Conservation (phyloP, 2,329 filamentous ascomycete genomes). For the Nemania diffusa region DNA sequence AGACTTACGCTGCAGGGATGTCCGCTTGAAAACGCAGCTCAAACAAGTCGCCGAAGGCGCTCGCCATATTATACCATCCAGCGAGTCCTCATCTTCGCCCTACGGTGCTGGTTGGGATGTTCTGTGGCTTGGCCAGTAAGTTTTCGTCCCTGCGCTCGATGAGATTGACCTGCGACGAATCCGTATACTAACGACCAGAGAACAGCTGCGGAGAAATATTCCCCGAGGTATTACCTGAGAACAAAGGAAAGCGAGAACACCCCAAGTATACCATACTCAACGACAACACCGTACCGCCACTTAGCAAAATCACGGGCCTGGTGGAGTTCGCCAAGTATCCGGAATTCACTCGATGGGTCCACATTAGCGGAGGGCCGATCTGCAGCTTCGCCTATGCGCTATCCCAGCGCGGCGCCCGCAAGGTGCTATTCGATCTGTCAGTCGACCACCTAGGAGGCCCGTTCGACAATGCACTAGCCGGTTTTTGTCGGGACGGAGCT, state of each 20-base stretch:
- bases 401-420: constrained; percentile 43
- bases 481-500: constrained; percentile 47
- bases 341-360: constrained; percentile 45
- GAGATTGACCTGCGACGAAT: neutral
- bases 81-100: constrained; percentile 38
- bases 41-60: constrained; percentile 47
- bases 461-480: constrained; percentile 50
- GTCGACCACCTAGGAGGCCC: constrained; percentile 46
- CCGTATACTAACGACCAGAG: neutral
- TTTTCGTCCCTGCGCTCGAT: constrained; percentile 39
- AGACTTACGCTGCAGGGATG: constrained; percentile 41
- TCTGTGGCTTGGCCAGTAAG: constrained; percentile 46
- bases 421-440: constrained; percentile 47
- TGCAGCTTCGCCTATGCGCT: constrained; percentile 50
- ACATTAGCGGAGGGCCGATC: constrained; percentile 44
- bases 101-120: constrained; percentile 46
- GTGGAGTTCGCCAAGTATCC: constrained; percentile 43
- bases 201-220: constrained; percentile 46
- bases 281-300: constrained; percentile 41
- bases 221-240: constrained; percentile 43
- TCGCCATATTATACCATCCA: constrained; percentile 47
- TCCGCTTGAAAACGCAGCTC: constrained; percentile 50
- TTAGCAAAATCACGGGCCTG: constrained; percentile 44
- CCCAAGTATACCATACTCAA: neutral
- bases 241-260: constrained; percentile 33